These are phyloP conservation scores for Stephanodiscus triporus DNA, from an alignment of 108 stramenopile species.

Conservation along the genomic window DNA sequence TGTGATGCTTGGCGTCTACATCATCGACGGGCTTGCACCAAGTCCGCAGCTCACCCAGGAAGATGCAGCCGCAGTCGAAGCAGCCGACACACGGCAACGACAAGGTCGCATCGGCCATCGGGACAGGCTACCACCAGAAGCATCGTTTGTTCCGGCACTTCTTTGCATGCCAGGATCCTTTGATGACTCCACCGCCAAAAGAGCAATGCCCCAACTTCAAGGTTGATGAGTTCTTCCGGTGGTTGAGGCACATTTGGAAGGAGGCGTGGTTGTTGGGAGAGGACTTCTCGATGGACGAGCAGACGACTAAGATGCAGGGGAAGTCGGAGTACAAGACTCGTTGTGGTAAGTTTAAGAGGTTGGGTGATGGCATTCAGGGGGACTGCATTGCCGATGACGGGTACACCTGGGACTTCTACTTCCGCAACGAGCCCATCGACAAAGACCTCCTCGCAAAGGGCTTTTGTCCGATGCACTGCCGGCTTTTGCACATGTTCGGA, in stretches of 20 bases:
- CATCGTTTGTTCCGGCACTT: too few relatives aligned
- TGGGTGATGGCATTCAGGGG: too few relatives aligned
- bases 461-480: slow-evolving; percentile 19
- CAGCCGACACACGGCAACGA: slow-evolving; percentile 18
- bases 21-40: slow-evolving; percentile 17
- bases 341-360: too few relatives aligned
- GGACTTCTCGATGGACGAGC: slow-evolving; percentile 20
- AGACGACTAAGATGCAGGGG: slow-evolving; percentile 23
- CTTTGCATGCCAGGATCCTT: too few relatives aligned
- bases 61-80: slow-evolving; percentile 24
- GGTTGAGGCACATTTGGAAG: background rate
- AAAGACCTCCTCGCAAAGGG: too few relatives aligned
- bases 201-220: background rate
- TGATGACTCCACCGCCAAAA: background rate
- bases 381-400: too few relatives aligned
- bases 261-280: too few relatives aligned
- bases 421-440: too few relatives aligned
- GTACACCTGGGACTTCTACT: too few relatives aligned
- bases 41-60: slow-evolving; percentile 6
- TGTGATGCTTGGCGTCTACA: slow-evolving; percentile 6
- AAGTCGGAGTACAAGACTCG: slow-evolving; percentile 21
- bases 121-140: slow-evolving; percentile 9
- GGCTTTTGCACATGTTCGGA: slow-evolving; percentile 14
- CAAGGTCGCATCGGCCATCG: slow-evolving; percentile 1
- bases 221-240: background rate